A percentile compares a stretch with the other conserved stretches of the same genome.
Conservation (phyloP, 371 early-diverging fungal genomes). For the Blakeslea trispora region DNA sequence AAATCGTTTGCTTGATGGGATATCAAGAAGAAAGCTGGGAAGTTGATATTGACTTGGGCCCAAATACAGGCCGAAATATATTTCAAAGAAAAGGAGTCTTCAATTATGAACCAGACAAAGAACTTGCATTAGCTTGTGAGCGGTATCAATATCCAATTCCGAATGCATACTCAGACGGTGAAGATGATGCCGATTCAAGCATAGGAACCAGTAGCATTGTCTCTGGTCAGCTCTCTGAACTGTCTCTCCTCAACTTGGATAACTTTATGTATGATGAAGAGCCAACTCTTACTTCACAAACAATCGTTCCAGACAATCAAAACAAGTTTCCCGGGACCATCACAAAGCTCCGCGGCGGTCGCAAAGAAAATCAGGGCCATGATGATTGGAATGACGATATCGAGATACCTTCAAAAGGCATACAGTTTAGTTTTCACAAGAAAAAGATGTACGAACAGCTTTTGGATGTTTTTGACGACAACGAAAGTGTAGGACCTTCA, state of each 20-base stretch:
- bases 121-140: slow-evolving; percentile 31
- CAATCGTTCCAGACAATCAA: slow-evolving; percentile 2
- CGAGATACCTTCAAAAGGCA: slow-evolving; percentile 12
- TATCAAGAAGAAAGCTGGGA: slow-evolving; percentile 29
- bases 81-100: slow-evolving; percentile 18
- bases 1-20: slow-evolving; percentile 1
- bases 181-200: slow-evolving; percentile 31
- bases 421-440: background rate
- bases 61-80: slow-evolving; percentile 3
- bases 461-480: background rate
- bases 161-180: slow-evolving; percentile 18
- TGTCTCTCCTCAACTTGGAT: slow-evolving; percentile 22
- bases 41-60: slow-evolving; percentile 14
- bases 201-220: slow-evolving; percentile 19
- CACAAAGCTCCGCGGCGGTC: background rate
- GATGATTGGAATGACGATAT: slow-evolving; percentile 38
- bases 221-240: slow-evolving; percentile 11
- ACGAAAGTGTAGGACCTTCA: slow-evolving; percentile 10
- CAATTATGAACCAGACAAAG: slow-evolving; percentile 28
- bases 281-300: slow-evolving; percentile 3
- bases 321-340: background rate
- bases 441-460: background rate
- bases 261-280: slow-evolving; percentile 31
- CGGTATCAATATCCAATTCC: slow-evolving; percentile 13
- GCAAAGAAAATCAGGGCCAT: slow-evolving; percentile 16